Base-by-base conservation (phyloP, 2,329 filamentous ascomycete species). In the Phoma sp. region DNA sequence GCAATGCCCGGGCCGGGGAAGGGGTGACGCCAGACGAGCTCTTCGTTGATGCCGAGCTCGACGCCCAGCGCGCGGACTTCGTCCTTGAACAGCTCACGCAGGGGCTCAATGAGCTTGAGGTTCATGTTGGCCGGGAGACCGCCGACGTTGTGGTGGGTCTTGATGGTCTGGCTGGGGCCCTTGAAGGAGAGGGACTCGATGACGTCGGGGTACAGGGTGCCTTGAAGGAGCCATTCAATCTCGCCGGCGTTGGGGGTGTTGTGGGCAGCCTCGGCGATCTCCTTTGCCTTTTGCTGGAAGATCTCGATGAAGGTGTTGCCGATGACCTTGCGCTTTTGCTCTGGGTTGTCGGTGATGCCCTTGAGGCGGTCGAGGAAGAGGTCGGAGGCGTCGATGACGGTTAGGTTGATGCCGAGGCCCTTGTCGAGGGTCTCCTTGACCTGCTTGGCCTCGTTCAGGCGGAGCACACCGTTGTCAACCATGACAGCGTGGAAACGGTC, bases 321-420 rank as follows among this genome's bases (percentile, higher is more conserved):
- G 57, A 97, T 97, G 66, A 97, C 87, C 78, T 96, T 96, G 49
- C 93, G 84, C 83, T 96, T 97, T 71, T 84, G 84, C 77, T 98
- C 93, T 0, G 93, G 93, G 51, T 90, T 79, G 45, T 79, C 91
- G 0, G 78, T 80, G 21, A 96, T 85, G 15, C 92, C 93, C 61
- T 85, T 84, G 1, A 98, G 85, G 20, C 87, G 82, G 25, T 79
- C 78, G n/a, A 97, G 80, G 81, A 98, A 98, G 21, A 84, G 79
- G 56, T 96, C 82, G 9, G 84, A 83, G 0, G 86, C 92, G 71
- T 98, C 90, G 2, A 96, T 86, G 23, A 98, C 88, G 0, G 91
- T 96, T 2, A 98, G 81, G 75, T 96, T 95, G 75, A 98, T 96
- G 1, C 91, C 91, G 1, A 98, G 84, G 62, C 95, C 87, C 68